Percentiles rank a stretch among this genome's conserved stretches.
phyloP scores from a whole-genome alignment of 352 stramenopile species.

The Phytopythium chamaehyphon region DNA sequence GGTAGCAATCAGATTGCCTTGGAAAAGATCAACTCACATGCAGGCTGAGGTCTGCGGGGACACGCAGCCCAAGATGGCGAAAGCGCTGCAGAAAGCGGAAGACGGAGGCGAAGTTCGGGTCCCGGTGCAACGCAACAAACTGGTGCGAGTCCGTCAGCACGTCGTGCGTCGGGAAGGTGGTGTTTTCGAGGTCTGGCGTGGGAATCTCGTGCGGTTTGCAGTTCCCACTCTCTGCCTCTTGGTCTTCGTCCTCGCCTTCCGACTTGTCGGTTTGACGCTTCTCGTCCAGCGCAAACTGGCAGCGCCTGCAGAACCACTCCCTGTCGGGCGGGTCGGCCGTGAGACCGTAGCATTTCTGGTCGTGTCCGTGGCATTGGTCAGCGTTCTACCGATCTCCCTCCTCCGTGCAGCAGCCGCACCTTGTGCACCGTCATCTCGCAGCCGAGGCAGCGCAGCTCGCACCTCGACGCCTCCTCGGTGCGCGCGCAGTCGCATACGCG shows the following conservation, averaged over 20 bases:
- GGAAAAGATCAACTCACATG: constrained; percentile 19
- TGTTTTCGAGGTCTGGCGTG: background rate
- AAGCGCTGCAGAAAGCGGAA: constrained; percentile 75
- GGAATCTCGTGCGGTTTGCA: background rate
- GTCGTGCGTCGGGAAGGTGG: constrained; percentile 33
- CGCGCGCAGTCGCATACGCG: constrained; percentile 57
- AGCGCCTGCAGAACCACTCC: constrained; percentile 58
- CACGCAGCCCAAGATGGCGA: constrained; percentile 44
- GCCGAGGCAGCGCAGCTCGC: constrained; percentile 53
- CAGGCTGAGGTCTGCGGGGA: constrained; percentile 37
- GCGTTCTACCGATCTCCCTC: background rate
- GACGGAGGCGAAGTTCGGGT: constrained; percentile 48
- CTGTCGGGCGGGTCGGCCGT: constrained; percentile 31
- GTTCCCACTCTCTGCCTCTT: background rate
- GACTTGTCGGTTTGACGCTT: constrained; percentile 11
- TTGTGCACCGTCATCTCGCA: constrained; percentile 74
- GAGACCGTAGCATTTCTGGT: constrained; percentile 51
- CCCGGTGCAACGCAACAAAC: constrained; percentile 32
- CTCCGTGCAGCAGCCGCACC: constrained; percentile 10
- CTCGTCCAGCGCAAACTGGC: constrained; percentile 41
- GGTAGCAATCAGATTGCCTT: background rate
- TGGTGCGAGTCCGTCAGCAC: constrained; percentile 20
- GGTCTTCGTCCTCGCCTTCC: constrained; percentile 7
- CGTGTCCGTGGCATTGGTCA: background rate
- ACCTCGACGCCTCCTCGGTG: constrained; percentile 41